These are phyloP conservation scores for Lasiosphaeris hirsuta DNA, from an alignment of 495 filamentous ascomycete species.

Conservation along the genomic window DNA sequence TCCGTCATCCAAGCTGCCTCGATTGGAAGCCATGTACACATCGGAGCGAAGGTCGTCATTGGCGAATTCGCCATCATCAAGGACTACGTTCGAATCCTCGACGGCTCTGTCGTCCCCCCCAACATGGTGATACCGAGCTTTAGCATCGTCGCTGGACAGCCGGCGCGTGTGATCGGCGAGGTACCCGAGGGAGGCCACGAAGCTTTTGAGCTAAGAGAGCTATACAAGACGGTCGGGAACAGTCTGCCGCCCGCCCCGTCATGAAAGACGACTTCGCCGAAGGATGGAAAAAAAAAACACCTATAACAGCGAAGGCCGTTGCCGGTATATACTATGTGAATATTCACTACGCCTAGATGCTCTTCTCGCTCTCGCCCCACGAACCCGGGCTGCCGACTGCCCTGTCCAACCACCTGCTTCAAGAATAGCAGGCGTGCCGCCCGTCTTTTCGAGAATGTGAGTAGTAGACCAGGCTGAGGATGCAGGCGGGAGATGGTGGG, in stretches of 20 bases:
- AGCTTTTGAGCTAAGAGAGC: constrained; percentile 54
- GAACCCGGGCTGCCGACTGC: no score
- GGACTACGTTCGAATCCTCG: constrained; percentile 80
- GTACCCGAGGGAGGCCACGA: constrained; percentile 72
- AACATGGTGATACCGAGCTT: constrained; percentile 91
- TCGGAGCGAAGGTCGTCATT: constrained; percentile 69
- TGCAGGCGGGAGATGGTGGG: no score
- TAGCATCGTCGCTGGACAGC: constrained; percentile 77
- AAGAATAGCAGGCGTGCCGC: no score
- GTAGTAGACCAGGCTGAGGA: no score
- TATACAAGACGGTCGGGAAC: constrained; percentile 54
- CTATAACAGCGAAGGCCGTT: neutral
- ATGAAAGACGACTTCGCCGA: constrained; percentile 20
- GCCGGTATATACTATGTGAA: no score
- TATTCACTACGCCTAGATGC: no score
- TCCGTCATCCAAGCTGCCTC: constrained; percentile 74
- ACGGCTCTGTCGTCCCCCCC: constrained; percentile 74
- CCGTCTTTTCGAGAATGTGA: no score
- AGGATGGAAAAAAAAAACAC: neutral
- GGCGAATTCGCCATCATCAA: constrained; percentile 87
- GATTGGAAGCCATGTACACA: constrained; percentile 76
- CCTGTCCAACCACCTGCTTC: no score
- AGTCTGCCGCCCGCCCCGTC: constrained; percentile 39
- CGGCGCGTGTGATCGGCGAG: constrained; percentile 80
- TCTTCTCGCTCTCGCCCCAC: no score